Percentiles rank a stretch among this genome's conserved stretches.
Conservation (phyloP, 2,329 filamentous ascomycete species). For the Plenodomus biglobosus region DNA sequence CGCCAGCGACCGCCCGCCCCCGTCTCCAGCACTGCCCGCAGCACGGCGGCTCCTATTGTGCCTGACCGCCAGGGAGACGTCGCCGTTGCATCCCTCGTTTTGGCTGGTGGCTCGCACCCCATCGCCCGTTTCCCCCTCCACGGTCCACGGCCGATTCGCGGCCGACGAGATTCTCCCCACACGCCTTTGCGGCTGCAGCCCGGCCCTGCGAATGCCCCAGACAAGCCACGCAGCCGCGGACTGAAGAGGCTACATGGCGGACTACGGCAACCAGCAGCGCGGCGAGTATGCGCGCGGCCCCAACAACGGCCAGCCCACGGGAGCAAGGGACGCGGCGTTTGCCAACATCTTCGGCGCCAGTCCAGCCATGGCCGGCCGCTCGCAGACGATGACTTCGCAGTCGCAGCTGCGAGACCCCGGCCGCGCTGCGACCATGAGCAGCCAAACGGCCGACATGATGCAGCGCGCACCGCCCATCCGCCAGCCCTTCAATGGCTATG, state of each 20-base stretch:
- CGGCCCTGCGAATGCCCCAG: constrained; percentile 31
- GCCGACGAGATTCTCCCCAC: constrained; percentile 2
- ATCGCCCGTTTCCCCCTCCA: constrained; percentile 9
- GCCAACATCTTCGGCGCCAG: constrained; percentile 94
- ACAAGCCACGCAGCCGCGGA: constrained; percentile 14
- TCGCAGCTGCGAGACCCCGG: constrained; percentile 63
- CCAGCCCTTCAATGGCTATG: constrained; percentile 49
- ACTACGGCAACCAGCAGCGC: constrained; percentile 64
- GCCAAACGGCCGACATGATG: constrained; percentile 55
- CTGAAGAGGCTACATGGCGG: constrained; percentile 56
- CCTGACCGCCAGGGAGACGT: no score
- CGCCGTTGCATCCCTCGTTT: background rate
- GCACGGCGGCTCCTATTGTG: background rate
- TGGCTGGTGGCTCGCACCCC: background rate
- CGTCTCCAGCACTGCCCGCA: background rate
- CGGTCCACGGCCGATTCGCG: constrained; percentile 19
- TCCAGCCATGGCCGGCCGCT: constrained; percentile 72
- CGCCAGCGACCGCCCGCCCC: constrained; percentile 6
- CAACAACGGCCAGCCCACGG: constrained; percentile 55
- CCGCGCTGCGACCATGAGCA: constrained; percentile 70
- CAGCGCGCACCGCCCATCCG: constrained; percentile 66
- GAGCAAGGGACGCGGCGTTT: constrained; percentile 90
- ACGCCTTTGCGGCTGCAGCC: background rate
- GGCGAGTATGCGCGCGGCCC: constrained; percentile 58
- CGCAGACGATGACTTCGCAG: constrained; percentile 91